Conservation (phyloP, 352 stramenopile species). For the Aphanomyces invadans region DNA sequence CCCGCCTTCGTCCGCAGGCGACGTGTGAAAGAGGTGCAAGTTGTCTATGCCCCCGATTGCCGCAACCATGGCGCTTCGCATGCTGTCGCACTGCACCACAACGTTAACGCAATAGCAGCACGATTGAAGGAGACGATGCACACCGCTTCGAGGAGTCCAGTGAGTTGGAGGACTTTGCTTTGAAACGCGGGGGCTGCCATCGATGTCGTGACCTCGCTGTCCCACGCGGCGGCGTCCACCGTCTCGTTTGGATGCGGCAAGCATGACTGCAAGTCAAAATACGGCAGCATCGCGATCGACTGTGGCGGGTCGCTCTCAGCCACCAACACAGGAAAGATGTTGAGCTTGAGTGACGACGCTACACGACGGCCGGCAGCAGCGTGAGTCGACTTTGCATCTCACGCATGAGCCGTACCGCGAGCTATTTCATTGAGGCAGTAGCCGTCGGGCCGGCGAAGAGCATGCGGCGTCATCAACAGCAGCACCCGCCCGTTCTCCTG, state of each 20-base stretch:
- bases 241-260: conserved; percentile 34
- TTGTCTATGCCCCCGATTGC: conserved; percentile 52
- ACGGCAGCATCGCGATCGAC: conserved; percentile 61
- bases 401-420: conserved; percentile 25
- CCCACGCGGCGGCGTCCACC: conserved; percentile 39
- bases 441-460: conserved; percentile 55
- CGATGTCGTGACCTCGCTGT: conserved; percentile 31
- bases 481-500: conserved; percentile 61
- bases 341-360: conserved; percentile 46
- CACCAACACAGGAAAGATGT: conserved; percentile 65
- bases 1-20: neutral
- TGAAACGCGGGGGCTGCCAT: conserved; percentile 37
- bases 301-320: conserved; percentile 54
- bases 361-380: too few species aligned
- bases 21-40: conserved; percentile 35
- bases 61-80: conserved; percentile 52
- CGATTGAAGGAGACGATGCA: neutral
- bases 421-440: conserved; percentile 79
- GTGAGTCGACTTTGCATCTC: too few species aligned
- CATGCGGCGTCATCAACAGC: conserved; percentile 72
- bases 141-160: conserved; percentile 57
- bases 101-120: too few species aligned
- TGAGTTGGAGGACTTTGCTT: conserved; percentile 45
- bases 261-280: conserved; percentile 66
- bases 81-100: conserved; percentile 49